Evolutionary conservation across 106 monocot genomes (phyloP), one percentile per base, ranked within the genome.

Genomic region (Amphibolis antarctica): DNA sequence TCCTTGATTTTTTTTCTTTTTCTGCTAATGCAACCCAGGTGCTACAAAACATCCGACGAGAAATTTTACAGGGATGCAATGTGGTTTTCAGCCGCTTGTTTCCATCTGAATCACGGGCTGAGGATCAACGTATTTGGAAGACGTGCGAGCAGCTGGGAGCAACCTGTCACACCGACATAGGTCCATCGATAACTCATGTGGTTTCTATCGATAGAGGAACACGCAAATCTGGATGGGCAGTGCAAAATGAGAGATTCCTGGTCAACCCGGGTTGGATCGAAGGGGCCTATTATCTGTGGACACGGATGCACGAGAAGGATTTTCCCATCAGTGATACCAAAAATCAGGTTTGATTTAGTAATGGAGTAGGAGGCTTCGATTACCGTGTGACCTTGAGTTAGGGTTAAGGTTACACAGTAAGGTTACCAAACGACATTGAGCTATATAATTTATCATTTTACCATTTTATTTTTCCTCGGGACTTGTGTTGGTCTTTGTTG

Each of bases 261-360:
- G 90, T 98, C 10, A 76, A 69, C 60, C 86, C 84, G n/a, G 56
- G 71, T 10, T 98, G 98, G 98, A 73, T 91, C 20, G 90, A 98
- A 56, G 90, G 76, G 0, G 78, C 98, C 15, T 78, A 76, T 55
- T 91, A 60, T 57, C 52, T 82, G 53, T 98, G 98, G 98, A 53
- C 58, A 10, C 52, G 85, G 24, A 74, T 78, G 45, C 64, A 42
- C 14, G 98, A 98, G 67, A 74, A 74, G 22, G 82, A 86, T 67
- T 89, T 79, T 69, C 49, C 73, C 0, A 53, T 93, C 31, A 10
- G 24, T 31, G 61, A n/a, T 36, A 7, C 44, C 14, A 78, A 62
- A 24, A 74, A 36, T 36, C 7, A 36, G 36, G n/a, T n/a, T n/a
- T n/a, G n/a, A n/a, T n/a, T n/a, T n/a, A n/a, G n/a, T n/a, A n/a